Conservation (phyloP, 345 rosid species). For the Citrus unshiu region DNA sequence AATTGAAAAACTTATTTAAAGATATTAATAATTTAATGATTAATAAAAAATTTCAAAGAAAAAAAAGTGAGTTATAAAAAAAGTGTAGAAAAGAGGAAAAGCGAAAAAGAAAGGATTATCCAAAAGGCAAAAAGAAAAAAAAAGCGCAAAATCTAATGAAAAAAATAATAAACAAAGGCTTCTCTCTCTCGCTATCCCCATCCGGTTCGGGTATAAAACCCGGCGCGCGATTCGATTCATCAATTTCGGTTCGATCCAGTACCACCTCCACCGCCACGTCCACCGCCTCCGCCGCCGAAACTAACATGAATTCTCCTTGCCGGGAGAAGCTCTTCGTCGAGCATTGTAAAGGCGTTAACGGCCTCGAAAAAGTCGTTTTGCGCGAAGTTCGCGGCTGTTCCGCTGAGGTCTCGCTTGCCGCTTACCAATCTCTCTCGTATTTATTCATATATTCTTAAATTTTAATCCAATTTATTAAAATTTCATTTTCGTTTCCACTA, state of each 20-base stretch:
- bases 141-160: not conserved
- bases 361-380: conserved; percentile 70
- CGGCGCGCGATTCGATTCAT: not conserved
- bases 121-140: not conserved
- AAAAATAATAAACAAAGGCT: not conserved
- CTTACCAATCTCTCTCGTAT: no score
- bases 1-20: no score
- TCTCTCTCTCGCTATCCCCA: not conserved
- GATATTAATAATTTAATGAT: no score
- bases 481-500: no score
- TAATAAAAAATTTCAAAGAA: no score
- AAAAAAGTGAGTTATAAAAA: no score
- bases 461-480: not conserved
- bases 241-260: conserved; percentile 6
- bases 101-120: not conserved
- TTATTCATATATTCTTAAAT: no score
- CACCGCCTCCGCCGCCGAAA: no score
- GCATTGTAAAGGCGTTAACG: conserved; percentile 60
- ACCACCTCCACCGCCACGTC: no score
- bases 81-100: not conserved
- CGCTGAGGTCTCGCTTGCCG: conserved; percentile 48
- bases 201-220: not conserved
- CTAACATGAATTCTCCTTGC: not conserved
- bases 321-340: conserved; percentile 30
- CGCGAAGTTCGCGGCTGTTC: conserved; percentile 56